Base-by-base conservation (phyloP, 1,284 basidiomycete genomes). In the Ganoderma lingzhi region DNA sequence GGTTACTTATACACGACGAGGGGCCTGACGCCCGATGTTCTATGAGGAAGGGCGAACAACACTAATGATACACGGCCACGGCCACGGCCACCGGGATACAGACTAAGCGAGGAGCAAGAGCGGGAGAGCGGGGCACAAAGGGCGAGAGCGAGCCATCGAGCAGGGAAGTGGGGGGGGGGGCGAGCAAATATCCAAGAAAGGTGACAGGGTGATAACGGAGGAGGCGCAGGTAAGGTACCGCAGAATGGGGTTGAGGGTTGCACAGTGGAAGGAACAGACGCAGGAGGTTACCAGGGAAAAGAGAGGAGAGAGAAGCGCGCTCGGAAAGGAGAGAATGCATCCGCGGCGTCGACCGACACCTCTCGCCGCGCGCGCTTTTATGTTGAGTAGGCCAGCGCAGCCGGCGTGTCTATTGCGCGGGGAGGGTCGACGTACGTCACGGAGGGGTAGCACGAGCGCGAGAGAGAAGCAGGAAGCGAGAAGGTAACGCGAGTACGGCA, bases 321-420 rank as follows among this genome's bases (percentile, higher is more conserved):
- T 19, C 37, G 58, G 37, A 10, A 14, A 39, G 9, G 59, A 61
- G 59, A 15, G 59, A 30, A 61, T 61, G 37, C 59, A 44, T 61
- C 39, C 23, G 59, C n/a, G 5, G 32, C n/a, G 35, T n/a, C 37
- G 19, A 32, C 5, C 23, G 35, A 17, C 35, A 23, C 2, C 37
- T 28, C 39, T 17, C 28, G 2, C 30, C 19, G 59, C 23, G 59
- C 17, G 6, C 10, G 39, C 9, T 19, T 60, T 61, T 23, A 14
- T 12, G 6, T 19, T 28, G 19, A 19, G 45, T 17, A 17, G 59
- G 59, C 39, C 59, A 61, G 39, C 59, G 14, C 59, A 61, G 59
- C 59, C 59, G 35, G 56, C 56, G n/a, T 35, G 32, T 59, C 56
- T n/a, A 59, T 59, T 12, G 59, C 59, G 39, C 39, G 59, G 39